Conservation (phyloP, 768 basidiomycete species). For the Collybiopsis luxurians region DNA sequence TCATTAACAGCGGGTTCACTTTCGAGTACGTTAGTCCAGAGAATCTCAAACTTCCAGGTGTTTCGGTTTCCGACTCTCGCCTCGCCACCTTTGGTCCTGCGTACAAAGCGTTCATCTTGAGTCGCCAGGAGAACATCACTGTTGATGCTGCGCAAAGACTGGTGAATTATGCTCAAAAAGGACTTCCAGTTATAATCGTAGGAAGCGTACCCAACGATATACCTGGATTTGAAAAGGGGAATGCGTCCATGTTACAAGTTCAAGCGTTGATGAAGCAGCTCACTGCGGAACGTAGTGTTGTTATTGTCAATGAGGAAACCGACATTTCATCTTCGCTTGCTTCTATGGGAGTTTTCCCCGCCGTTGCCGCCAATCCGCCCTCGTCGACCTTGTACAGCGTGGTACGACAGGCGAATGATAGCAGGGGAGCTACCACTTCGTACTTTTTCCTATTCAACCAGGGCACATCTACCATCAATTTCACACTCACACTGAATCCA, state of each 20-base stretch:
- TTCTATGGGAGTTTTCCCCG: conserved; percentile 12
- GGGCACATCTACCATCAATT: conserved; percentile 8
- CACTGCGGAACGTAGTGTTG: conserved; percentile 1
- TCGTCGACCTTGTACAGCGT: conserved; percentile 8
- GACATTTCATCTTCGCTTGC: conserved; percentile 8
- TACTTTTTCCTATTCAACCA: conserved; percentile 15
- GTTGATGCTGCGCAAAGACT: conserved; percentile 13
- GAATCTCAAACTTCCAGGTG: conserved; percentile 14
- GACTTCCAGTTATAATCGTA: conserved; percentile 11
- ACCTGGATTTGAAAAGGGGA: conserved; percentile 11
- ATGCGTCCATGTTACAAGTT: conserved; percentile 9
- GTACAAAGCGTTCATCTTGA: conserved; percentile 14
- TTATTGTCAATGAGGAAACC: conserved; percentile 8
- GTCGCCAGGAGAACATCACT: conserved; percentile 11
- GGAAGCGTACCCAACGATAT: conserved; percentile 13
- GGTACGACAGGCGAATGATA: conserved; percentile 1
- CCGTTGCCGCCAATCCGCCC: conserved; percentile 7
- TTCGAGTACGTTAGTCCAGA: conserved; percentile 17
- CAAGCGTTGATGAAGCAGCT: conserved; percentile 13
- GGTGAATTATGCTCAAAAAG: conserved; percentile 12
- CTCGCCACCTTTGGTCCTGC: conserved; percentile 12
- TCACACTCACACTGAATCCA: conserved; percentile 11
- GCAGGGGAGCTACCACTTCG: neutral
- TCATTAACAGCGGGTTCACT: conserved; percentile 10
- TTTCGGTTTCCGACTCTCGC: conserved; percentile 11